Percentiles rank a stretch among this genome's conserved stretches.
Conservation (phyloP, 805 yeast species). For the Candida yuanshanica region DNA sequence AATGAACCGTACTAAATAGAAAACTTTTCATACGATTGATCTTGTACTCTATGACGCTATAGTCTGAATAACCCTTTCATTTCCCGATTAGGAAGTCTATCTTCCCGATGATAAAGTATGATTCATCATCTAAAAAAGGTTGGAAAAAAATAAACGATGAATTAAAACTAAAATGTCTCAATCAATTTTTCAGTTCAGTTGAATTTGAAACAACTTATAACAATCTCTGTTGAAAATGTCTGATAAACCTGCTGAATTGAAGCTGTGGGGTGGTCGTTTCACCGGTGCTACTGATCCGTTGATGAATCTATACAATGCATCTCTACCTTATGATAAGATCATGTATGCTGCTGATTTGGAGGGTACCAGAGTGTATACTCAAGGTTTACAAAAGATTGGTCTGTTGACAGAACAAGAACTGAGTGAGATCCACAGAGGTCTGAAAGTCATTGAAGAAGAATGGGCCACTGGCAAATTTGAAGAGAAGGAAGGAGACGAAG, state of each 20-base stretch:
- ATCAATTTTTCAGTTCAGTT: too few relatives aligned
- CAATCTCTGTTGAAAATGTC: too few relatives aligned
- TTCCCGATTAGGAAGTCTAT: neutral
- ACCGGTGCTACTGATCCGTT: conserved; percentile 96
- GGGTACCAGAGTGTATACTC: conserved; percentile 91
- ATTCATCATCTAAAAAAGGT: too few relatives aligned
- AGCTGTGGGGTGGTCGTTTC: conserved; percentile 97
- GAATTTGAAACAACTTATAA: too few relatives aligned
- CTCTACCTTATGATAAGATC: conserved; percentile 89
- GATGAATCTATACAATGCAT: conserved; percentile 96
- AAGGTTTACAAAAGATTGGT: conserved; percentile 76
- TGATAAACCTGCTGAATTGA: conserved; percentile 45
- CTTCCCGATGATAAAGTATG: too few relatives aligned
- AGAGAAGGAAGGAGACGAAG: conserved; percentile 90
- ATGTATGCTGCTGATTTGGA: conserved; percentile 93
- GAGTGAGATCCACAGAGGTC: conserved; percentile 75
- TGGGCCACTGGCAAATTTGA: conserved; percentile 70
- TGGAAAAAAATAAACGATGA: too few relatives aligned
- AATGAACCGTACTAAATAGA: too few relatives aligned
- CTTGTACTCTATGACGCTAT: too few relatives aligned
- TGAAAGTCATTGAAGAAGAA: conserved; percentile 64
- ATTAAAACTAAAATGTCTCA: too few relatives aligned
- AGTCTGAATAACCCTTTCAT: too few relatives aligned
- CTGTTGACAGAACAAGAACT: conserved; percentile 71
- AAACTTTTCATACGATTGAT: too few relatives aligned